Percentiles rank a stretch among this genome's conserved stretches.
phyloP scores from a whole-genome alignment of 2,329 filamentous ascomycete species.

The Beauveria rudraprayagi region DNA sequence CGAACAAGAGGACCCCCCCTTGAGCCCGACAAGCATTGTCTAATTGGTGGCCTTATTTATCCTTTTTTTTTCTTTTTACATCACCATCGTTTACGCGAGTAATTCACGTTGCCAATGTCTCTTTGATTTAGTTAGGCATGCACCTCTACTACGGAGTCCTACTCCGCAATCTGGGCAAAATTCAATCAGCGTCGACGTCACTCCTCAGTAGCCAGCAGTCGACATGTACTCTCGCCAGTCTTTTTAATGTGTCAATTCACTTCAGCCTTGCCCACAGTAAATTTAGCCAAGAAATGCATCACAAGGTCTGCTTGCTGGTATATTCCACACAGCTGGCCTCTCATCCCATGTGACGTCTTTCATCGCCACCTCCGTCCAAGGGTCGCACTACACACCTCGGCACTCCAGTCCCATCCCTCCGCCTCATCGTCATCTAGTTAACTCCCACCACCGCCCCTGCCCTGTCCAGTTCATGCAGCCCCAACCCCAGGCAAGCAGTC shows the following conservation, averaged over 20 bases:
- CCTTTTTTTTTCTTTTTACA: background rate
- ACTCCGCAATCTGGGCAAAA: background rate
- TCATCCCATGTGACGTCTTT: background rate
- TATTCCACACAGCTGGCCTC: background rate
- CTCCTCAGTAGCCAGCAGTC: too few species aligned
- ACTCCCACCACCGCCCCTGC: background rate
- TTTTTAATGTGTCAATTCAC: background rate
- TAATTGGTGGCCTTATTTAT: background rate
- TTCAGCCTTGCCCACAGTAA: background rate
- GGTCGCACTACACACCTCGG: background rate
- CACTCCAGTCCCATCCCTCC: background rate
- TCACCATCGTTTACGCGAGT: background rate
- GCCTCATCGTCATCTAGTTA: background rate
- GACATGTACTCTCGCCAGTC: too few species aligned
- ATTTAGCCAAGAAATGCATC: background rate
- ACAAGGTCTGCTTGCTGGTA: background rate
- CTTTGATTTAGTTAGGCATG: too few species aligned
- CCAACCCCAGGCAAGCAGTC: background rate
- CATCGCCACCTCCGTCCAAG: background rate
- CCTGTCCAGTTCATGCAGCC: background rate
- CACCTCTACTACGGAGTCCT: too few species aligned
- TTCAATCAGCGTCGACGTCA: background rate
- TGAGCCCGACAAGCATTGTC: background rate
- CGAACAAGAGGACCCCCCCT: background rate
- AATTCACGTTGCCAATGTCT: background rate